Base-by-base conservation (phyloP, 1,139 yeast genomes). In the Zygotorulaspora mrakii region DNA sequence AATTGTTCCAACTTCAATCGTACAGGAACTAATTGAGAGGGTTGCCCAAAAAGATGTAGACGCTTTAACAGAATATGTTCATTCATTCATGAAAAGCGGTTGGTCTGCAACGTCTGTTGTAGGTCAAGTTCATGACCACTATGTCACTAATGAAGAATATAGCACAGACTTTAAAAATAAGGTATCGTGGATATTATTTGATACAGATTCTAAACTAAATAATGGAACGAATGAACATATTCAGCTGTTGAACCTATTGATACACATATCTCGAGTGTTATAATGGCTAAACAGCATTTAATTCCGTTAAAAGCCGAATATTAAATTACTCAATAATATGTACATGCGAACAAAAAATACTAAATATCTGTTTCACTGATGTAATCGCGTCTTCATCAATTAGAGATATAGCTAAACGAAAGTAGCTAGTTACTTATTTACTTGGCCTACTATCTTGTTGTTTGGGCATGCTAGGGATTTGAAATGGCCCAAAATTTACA, bases 171-270 rank as follows among this genome's bases (percentile, higher is more conserved):
- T 77, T 43, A 91, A 91, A 59, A 85, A 79, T 54, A 56, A 66
- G 32, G 75, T 87, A 10, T 73, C 95, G 0, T 65, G 70, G 59
- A 64, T 77, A 3, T 65, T 94, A 27, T 86, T 89, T 49, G 82
- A 81, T 33, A 73, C 88, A 0, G 98, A 94, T 60, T 73, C 77
- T 39, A 72, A 80, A 43, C 68, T 94, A 45, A 75, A 80, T 39
- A 87, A 80, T 56, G 98, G 99, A 11, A 78, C 96, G 3, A 95
- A 88, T 57, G 99, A 94, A 59, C 89, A 84, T 46, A 67, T 94
- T 25, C 96, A 87, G 55, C 61, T 94, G 24, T 70, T 91, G 50
- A 84, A 86, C 53, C 69, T 88, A 50, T 65, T 81, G 40, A 64
- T 82, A 38, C 76, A 79, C 52, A 67, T 86, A 2, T 69, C 85